phyloP scores from a whole-genome alignment of 2,329 filamentous ascomycete genomes.

The Fusarium sp. region DNA sequence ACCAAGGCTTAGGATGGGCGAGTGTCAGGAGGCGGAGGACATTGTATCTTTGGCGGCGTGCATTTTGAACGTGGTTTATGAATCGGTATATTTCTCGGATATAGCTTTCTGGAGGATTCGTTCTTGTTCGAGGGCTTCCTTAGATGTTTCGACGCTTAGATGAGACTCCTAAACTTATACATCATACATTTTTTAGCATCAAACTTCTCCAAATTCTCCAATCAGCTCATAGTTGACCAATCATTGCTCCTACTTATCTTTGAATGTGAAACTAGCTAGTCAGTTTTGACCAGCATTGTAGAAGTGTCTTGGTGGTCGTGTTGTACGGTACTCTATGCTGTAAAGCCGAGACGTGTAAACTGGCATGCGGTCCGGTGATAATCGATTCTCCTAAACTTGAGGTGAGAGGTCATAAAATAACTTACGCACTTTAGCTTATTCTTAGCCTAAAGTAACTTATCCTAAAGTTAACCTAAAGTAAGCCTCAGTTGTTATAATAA shows the following conservation, averaged over 20 bases:
- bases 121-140: neutral
- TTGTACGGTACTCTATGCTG: too few relatives aligned
- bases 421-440: too few relatives aligned
- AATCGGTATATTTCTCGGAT: neutral
- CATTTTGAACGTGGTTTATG: neutral
- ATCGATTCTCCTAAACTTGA: too few relatives aligned
- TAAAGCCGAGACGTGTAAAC: too few relatives aligned
- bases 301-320: too few relatives aligned
- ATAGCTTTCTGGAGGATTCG: neutral
- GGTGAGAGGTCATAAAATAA: too few relatives aligned
- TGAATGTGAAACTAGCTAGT: too few relatives aligned
- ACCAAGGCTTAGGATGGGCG: slow-evolving; percentile 24
- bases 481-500: too few relatives aligned
- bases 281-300: too few relatives aligned
- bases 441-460: too few relatives aligned
- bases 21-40: neutral
- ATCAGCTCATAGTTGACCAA: neutral
- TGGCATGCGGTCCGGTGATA: too few relatives aligned
- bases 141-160: slow-evolving; percentile 10
- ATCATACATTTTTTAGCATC: neutral
- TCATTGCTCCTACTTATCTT: neutral
- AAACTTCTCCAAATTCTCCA: neutral
- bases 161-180: slow-evolving; percentile 7
- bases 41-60: neutral
- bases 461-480: too few relatives aligned